These are phyloP conservation scores for Cyclospora cayetanensis DNA, from an alignment of 169 alveolate species.

Conservation along the genomic window DNA sequence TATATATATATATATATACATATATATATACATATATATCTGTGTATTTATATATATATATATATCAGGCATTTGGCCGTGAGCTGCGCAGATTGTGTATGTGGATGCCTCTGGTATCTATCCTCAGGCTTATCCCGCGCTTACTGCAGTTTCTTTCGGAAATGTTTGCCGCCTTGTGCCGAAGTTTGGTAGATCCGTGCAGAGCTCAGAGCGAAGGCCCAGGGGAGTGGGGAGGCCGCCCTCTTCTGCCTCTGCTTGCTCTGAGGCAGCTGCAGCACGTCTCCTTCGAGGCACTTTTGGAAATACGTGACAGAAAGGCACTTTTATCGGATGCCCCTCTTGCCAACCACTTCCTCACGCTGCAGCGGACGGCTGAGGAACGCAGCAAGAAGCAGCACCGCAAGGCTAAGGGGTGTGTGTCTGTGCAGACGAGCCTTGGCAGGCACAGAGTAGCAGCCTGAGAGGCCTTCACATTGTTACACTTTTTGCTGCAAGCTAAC, in stretches of 20 bases:
- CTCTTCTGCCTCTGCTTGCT: constrained; percentile 59
- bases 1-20: too few species aligned
- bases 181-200: constrained; percentile 43
- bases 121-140: constrained; percentile 51
- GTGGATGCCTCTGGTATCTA: background rate
- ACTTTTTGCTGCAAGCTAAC: too few species aligned
- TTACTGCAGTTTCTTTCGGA: constrained; percentile 59
- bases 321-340: background rate
- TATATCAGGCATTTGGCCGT: too few species aligned
- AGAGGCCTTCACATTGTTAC: too few species aligned
- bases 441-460: too few species aligned
- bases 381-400: constrained; percentile 17
- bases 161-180: constrained; percentile 1
- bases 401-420: constrained; percentile 7
- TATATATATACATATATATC: too few species aligned
- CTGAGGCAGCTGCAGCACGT: constrained; percentile 57
- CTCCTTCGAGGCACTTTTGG: background rate
- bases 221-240: constrained; percentile 53
- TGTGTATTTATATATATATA: too few species aligned
- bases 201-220: constrained; percentile 45
- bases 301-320: background rate
- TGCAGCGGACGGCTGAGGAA: constrained; percentile 33
- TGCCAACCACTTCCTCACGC: constrained; percentile 15
- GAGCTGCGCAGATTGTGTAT: too few species aligned
- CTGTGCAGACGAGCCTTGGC: too few species aligned